phyloP scores from a whole-genome alignment of 495 filamentous ascomycete species.

The Aspergillus wentii region DNA sequence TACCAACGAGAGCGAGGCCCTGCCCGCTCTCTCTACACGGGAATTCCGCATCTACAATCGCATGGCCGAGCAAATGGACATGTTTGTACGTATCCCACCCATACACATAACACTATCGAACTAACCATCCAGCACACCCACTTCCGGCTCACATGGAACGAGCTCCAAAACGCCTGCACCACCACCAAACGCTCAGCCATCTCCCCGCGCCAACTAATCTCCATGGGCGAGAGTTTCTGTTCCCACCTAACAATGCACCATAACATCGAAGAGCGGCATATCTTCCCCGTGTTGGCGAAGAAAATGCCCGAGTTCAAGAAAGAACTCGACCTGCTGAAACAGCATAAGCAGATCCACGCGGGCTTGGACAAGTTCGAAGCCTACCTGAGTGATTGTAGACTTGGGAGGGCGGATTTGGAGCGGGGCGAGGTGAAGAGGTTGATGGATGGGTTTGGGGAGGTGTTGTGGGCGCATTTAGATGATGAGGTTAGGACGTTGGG shows the following conservation, averaged over 20 bases:
- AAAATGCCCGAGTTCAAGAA: slow-evolving; percentile 78
- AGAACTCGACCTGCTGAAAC: slow-evolving; percentile 62
- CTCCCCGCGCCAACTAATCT: slow-evolving; percentile 60
- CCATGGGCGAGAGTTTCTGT: slow-evolving; percentile 59
- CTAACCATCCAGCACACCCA: slow-evolving; percentile 56
- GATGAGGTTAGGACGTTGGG: slow-evolving; percentile 66
- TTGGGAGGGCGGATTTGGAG: slow-evolving; percentile 63
- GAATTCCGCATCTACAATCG: slow-evolving; percentile 67
- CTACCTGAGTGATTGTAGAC: slow-evolving; percentile 61
- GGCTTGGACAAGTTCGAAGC: slow-evolving; percentile 69
- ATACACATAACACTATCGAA: background rate
- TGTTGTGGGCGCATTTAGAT: slow-evolving; percentile 69
- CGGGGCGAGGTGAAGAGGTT: slow-evolving; percentile 61
- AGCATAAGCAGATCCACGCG: slow-evolving; percentile 77
- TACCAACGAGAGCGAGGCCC: background rate
- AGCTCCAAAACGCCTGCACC: slow-evolving; percentile 61
- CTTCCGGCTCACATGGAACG: slow-evolving; percentile 70
- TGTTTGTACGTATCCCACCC: slow-evolving; percentile 48
- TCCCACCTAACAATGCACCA: slow-evolving; percentile 73
- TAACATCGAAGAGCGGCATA: slow-evolving; percentile 73
- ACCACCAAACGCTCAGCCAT: slow-evolving; percentile 49
- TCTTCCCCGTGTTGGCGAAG: slow-evolving; percentile 72
- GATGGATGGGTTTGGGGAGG: slow-evolving; percentile 63
- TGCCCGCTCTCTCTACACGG: slow-evolving; percentile 42
- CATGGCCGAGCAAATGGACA: slow-evolving; percentile 73